Conservation (phyloP, 176 grass and related monocot genomes). For the Ananas comosus region DNA sequence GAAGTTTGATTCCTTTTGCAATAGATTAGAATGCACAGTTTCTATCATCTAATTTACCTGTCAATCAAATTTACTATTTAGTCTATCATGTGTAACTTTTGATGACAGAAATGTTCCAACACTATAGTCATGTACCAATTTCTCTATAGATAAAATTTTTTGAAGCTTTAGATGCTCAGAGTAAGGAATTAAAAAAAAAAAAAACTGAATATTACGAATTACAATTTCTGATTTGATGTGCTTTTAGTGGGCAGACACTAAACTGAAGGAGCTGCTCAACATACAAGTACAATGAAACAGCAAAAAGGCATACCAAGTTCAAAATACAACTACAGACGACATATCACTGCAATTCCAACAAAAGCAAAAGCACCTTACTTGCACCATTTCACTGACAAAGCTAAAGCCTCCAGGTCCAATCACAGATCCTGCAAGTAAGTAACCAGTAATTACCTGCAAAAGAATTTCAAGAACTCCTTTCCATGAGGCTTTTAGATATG, state of each 20-base stretch:
- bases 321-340: neutral
- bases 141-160: no score
- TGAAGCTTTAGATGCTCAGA: no score
- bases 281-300: neutral
- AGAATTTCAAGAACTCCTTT: conserved; percentile 19
- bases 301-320: neutral
- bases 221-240: no score
- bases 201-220: no score
- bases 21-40: neutral
- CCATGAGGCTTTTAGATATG: neutral
- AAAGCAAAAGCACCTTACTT: conserved; percentile 82
- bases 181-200: no score
- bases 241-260: no score
- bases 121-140: no score
- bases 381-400: conserved; percentile 99
- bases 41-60: neutral
- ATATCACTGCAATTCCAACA: conserved; percentile 1
- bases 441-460: conserved; percentile 94
- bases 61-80: neutral
- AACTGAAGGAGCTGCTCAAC: no score
- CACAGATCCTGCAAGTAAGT: conserved; percentile 97
- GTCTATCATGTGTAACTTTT: neutral
- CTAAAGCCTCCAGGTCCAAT: conserved; percentile 96
- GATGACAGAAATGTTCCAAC: no score
- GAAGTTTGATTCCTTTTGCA: neutral